phyloP scores from a whole-genome alignment of 108 stramenopile species.

The Pseudonitzschia pungens region DNA sequence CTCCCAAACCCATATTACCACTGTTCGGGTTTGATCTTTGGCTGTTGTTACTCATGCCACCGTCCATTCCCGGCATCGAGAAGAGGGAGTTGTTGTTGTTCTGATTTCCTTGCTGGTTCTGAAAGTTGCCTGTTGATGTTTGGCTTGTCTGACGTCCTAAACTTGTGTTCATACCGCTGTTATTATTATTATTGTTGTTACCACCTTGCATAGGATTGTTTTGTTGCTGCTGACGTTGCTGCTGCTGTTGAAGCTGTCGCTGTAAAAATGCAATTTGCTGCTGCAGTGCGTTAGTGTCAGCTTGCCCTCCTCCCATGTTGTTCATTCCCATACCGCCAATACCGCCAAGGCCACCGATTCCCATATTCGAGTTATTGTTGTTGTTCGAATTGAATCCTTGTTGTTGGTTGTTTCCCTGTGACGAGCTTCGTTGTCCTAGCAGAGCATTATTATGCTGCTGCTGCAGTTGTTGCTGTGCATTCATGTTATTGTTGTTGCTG shows the following conservation, averaged over 20 bases:
- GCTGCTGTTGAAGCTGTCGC: slow-evolving; percentile 25
- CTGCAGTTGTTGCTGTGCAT: slow-evolving; percentile 18
- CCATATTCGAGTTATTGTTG: slow-evolving; percentile 1
- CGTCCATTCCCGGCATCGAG: slow-evolving; percentile 7
- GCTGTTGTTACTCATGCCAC: slow-evolving; percentile 15
- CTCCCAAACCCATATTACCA: neutral
- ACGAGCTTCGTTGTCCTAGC: slow-evolving; percentile 2
- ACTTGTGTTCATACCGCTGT: slow-evolving; percentile 7
- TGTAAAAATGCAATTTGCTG: slow-evolving; percentile 40
- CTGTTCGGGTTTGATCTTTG: slow-evolving; percentile 10
- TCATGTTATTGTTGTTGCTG: slow-evolving; percentile 9
- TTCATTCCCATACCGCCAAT: neutral
- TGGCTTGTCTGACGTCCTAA: neutral
- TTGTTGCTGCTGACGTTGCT: slow-evolving; percentile 21
- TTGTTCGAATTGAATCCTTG: slow-evolving; percentile 13
- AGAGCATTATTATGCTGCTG: slow-evolving; percentile 20
- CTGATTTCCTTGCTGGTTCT: slow-evolving; percentile 31
- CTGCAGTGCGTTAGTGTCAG: slow-evolving; percentile 25
- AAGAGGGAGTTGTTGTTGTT: slow-evolving; percentile 16
- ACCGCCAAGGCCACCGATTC: neutral
- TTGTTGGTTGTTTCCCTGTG: neutral
- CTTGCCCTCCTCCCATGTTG: neutral
- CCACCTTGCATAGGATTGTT: neutral
- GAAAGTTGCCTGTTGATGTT: neutral
- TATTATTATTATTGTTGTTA: slow-evolving; percentile 11